Evolutionary conservation across 345 rosid species (phyloP), one percentile per base, ranked within the genome.

Genomic region (Cardiospermum halicacabum): DNA sequence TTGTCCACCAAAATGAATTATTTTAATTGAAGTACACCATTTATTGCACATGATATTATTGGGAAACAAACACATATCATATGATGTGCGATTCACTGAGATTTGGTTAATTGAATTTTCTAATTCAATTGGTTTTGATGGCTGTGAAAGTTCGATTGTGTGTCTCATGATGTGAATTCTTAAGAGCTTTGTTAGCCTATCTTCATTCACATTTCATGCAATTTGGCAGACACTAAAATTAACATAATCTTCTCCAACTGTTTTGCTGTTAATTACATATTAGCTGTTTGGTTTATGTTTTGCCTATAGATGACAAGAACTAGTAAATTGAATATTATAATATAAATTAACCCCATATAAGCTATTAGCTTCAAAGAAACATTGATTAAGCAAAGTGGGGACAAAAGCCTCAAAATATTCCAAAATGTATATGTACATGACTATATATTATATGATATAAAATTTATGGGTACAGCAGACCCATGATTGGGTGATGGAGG

Each of bases 41-140:
- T 47, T 16, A 47, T 74, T 65, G 69, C 75, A 70, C 69, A 62
- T 75, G 72, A 56, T 26, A 62, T n/a, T n/a, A n/a, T 48, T 51
- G 53, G 63, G 62, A 67, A 66, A 58, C 72, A 68, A 32, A 22
- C 47, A 69, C 72, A 50, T 67, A 67, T 64, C 72, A 43, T 64
- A n/a, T 34, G 72, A 32, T 74, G 15, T n/a, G n/a, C n/a, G 48
- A 53, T 34, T 51, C 53, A 54, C 26, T 26, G 51, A 51, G 34
- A 37, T 27, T 48, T 69, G 47, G 26, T 45, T 58, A n/a, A 16
- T 19, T 63, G 31, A 61, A n/a, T 51, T 12, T 48, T 65, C 51
- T 16, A n/a, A 47, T 6, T 72, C 12, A 58, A 48, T n/a, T n/a
- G n/a, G n/a, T n/a, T n/a, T n/a, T n/a, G n/a, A 58, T 51, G 65